phyloP scores from a whole-genome alignment of 2,329 filamentous ascomycete genomes.

The Botrytis fabae region DNA sequence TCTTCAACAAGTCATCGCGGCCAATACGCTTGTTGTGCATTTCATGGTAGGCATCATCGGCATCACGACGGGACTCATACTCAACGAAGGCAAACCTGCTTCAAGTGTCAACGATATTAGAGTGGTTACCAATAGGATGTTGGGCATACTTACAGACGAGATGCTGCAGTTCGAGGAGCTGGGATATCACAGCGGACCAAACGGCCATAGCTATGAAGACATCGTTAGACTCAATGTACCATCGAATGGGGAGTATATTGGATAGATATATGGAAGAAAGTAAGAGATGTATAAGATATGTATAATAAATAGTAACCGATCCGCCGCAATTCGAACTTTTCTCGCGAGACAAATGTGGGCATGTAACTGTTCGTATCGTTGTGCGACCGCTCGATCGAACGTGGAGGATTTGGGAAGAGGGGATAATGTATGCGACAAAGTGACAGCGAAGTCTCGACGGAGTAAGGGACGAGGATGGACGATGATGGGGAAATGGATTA shows the following conservation, averaged over 20 bases:
- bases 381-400: conserved; percentile 45
- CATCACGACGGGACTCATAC: conserved; percentile 97
- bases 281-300: conserved; percentile 33
- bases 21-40: conserved; percentile 99
- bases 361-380: conserved; percentile 39
- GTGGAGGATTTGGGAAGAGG: conserved; percentile 31
- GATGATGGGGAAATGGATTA: conserved; percentile 42
- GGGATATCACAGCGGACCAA: conserved; percentile 98
- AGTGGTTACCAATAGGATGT: conserved; percentile 32
- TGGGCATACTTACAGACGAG: conserved; percentile 77
- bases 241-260: conserved; percentile 30
- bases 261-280: conserved; percentile 31
- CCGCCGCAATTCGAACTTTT: conserved; percentile 34
- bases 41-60: conserved; percentile 98
- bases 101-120: conserved; percentile 43
- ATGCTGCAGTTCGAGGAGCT: conserved; percentile 88
- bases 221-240: conserved; percentile 34
- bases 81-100: conserved; percentile 94
- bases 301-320: conserved; percentile 31
- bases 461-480: conserved; percentile 33
- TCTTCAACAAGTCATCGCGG: conserved; percentile 87
- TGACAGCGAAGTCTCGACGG: conserved; percentile 48
- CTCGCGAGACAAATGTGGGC: conserved; percentile 35
- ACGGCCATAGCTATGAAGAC: conserved; percentile 76
- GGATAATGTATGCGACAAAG: conserved; percentile 45